Evolutionary conservation across 164 flowering plant species (phyloP), one percentile per base, ranked within the genome.

Genomic region (Berberis vulgaris): DNA sequence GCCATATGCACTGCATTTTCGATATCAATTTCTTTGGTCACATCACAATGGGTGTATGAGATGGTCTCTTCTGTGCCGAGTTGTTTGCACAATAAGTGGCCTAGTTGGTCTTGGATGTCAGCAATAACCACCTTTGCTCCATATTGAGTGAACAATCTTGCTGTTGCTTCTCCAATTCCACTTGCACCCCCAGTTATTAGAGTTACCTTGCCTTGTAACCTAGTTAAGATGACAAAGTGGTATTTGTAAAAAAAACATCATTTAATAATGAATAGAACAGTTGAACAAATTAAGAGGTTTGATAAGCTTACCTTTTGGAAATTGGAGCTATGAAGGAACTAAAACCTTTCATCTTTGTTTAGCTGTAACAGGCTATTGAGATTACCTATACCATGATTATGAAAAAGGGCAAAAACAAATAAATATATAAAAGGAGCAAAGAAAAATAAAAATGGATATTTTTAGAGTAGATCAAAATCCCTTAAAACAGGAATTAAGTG

Each of bases 21-120:
- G 1, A 84, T 68, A 4, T 84, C 71, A 7, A 46, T 2, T 4
- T 85, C 87, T 2, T 64, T 57, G 0, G 83, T 74, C 8, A 85
- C 83, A 49, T 85, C 82, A 52, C 91, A 82, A 45, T 78, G 83
- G 54, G 78, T 59, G 54, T 70, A 81, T 5, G 74, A 73, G 7
- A 42, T 2, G 59, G 52, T 60, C 45, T 12, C 56, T 7, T 69
- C 12, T 4, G 69, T 10, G 46, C 67, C 71, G 0, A 81, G 10
- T 26, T 71, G 69, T 7, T 72, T 1, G 64, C 70, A 67, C 2
- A 75, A 10, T 1, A 60, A 9, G 40, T 43, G 52, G 54, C 69
- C 76, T 0, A 69, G 10, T 2, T 64, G 55, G 10, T 73, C 72
- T 40, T 64, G 63, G 54, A 57, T 43, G 55, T 73, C 72, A 11